Evolutionary conservation across 305 asterid genomes (phyloP), one percentile per base, ranked within the genome.

Genomic region (Plantago coronopus): DNA sequence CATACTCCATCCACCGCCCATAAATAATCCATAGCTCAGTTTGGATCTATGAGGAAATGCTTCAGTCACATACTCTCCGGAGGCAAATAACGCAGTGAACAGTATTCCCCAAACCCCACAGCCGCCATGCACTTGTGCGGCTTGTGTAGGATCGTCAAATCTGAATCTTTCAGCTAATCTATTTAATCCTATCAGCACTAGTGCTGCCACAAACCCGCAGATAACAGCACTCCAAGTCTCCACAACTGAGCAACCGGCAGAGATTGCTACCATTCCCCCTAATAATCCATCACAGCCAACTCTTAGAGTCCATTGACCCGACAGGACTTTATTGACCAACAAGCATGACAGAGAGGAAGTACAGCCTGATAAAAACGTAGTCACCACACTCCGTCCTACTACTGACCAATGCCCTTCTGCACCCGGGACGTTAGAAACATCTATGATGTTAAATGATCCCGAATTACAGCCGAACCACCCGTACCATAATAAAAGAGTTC

Each of bases 381-480:
- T 90, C 0, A 90, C 97, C 2, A 96, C 97, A 11, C 96, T 90
- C 0, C 97, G 74, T 0, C 97, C 97, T 4, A 90, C 96, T 11
- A 96, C 97, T 13, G 96, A 87, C 97, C 97, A 90, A 57, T 85
- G 95, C 1, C 97, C 97, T 1, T 66, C n/a, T n/a, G n/a, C n/a
- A 1, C 90, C 88, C 0, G 64, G 20, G 0, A 16, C 12, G 55
- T 90, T 87, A 0, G 95, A 54, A 13, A 9, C 11, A 0, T 73
- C 62, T 7, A 89, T 89, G 44, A 61, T 75, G 49, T 70, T 82
- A 18, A 90, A 90, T 0, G 97, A 90, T 4, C 97, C 97, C 16
- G 97, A 96, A 27, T 89, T 89, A 48, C 87, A 89, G 19, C 97
- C 97, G 74, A 84, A 87, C 97, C 97, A 89, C 0, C 97, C 97